A percentile compares a stretch with the other conserved stretches of the same genome.
phyloP scores from a whole-genome alignment of 2,329 filamentous ascomycete genomes.

The Parafenestella ontariensis region DNA sequence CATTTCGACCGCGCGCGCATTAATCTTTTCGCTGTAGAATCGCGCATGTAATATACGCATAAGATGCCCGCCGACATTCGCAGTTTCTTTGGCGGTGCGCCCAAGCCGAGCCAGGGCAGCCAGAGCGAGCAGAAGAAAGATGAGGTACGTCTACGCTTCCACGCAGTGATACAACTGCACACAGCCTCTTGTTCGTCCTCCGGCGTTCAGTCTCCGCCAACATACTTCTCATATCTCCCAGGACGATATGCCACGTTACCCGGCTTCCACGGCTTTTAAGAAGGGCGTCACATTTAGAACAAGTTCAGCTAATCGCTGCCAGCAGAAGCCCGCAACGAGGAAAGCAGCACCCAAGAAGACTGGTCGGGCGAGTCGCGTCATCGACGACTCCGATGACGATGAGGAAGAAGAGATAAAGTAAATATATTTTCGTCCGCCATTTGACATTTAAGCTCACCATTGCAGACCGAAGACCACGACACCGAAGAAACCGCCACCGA shows the following conservation, averaged over 20 bases:
- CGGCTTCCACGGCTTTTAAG: not conserved
- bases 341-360: slow-evolving; percentile 53
- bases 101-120: slow-evolving; percentile 60
- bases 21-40: not conserved
- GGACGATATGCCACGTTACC: slow-evolving; percentile 3
- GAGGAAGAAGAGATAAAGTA: slow-evolving; percentile 51
- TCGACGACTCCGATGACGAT: slow-evolving; percentile 77
- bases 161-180: not conserved
- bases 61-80: slow-evolving; percentile 87
- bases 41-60: not conserved
- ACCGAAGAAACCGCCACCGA: slow-evolving; percentile 64
- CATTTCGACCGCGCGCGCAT: not conserved
- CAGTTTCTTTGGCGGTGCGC: slow-evolving; percentile 87
- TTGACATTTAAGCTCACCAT: slow-evolving; percentile 30
- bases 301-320: slow-evolving; percentile 11
- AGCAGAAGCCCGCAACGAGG: slow-evolving; percentile 40
- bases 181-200: not conserved
- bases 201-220: not conserved
- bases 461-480: slow-evolving; percentile 51
- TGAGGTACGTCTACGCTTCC: slow-evolving; percentile 30
- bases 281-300: not conserved
- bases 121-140: slow-evolving; percentile 42
- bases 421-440: not conserved
- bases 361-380: slow-evolving; percentile 50
- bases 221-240: not conserved